Percentiles rank a stretch among this genome's conserved stretches.
phyloP scores from a whole-genome alignment of 805 yeast genomes.

The Nakazawaea ernobii region DNA sequence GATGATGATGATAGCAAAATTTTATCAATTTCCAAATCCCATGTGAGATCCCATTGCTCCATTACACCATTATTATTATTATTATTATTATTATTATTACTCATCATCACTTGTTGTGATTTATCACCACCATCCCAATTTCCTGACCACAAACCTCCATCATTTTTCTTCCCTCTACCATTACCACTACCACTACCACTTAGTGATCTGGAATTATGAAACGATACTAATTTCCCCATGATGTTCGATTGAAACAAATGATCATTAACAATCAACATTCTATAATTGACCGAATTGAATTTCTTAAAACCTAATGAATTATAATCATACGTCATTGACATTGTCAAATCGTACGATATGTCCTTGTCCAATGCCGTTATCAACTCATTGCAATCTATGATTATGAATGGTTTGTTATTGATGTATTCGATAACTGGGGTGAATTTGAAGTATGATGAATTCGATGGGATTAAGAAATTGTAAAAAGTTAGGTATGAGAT shows the following conservation, averaged over 20 bases:
- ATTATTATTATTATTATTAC: no score
- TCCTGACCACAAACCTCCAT: not conserved
- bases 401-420: slow-evolving; percentile 3
- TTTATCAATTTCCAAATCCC: not conserved
- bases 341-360: not conserved
- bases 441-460: not conserved
- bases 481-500: slow-evolving; percentile 5
- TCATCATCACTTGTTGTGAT: no score
- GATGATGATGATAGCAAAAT: not conserved
- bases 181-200: not conserved
- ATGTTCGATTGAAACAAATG: not conserved
- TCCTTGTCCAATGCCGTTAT: not conserved
- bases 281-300: not conserved
- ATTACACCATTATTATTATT: no score
- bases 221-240: not conserved
- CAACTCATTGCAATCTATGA: not conserved
- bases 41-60: not conserved
- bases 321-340: not conserved
- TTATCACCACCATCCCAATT: not conserved
- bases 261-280: not conserved
- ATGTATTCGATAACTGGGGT: not conserved
- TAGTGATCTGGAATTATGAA: not conserved
- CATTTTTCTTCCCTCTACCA: not conserved
- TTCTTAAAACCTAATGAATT: slow-evolving; percentile 1
- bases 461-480: slow-evolving; percentile 2